Conservation (phyloP, 1,284 basidiomycete genomes). For the Peniophora sp. region DNA sequence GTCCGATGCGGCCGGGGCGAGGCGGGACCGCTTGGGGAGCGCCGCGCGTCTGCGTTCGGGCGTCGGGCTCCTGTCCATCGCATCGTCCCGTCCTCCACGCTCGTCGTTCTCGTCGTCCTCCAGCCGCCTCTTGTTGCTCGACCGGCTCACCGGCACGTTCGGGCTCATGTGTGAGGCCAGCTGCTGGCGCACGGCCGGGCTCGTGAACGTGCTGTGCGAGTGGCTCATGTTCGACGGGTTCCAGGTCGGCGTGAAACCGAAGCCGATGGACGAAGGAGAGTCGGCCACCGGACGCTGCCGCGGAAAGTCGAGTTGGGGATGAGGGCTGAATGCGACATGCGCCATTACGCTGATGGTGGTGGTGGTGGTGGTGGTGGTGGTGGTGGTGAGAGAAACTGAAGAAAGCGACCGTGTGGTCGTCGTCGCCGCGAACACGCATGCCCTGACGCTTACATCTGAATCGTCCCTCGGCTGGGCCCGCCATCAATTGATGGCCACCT, state of each 20-base stretch:
- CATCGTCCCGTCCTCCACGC: conserved; percentile 40
- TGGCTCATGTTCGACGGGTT: conserved; percentile 29
- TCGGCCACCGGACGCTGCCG: conserved; percentile 52
- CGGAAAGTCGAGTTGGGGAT: conserved; percentile 53
- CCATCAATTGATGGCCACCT: conserved; percentile 16
- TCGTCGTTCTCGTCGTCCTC: conserved; percentile 44
- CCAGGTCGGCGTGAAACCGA: conserved; percentile 57
- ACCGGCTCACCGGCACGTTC: conserved; percentile 5
- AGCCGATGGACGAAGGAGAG: conserved; percentile 57
- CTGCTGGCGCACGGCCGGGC: conserved; percentile 30
- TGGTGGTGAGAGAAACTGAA: conserved; percentile 9
- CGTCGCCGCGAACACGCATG: conserved; percentile 8
- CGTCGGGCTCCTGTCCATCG: conserved; percentile 76
- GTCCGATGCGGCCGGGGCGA: conserved; percentile 22
- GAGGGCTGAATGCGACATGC: conserved; percentile 45
- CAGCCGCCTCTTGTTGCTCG: conserved; percentile 49
- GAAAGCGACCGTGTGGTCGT: conserved; percentile 18
- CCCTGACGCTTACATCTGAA: conserved; percentile 26
- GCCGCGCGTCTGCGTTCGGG: conserved; percentile 64
- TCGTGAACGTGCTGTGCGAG: conserved; percentile 20
- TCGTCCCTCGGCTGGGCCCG: background rate
- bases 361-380: conserved; percentile 13
- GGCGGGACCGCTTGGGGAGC: conserved; percentile 57
- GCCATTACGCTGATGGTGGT: conserved; percentile 61
- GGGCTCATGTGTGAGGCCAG: conserved; percentile 28